These are phyloP conservation scores for Suillus tomentosus DNA, from an alignment of 768 basidiomycete species.

Conservation along the genomic window DNA sequence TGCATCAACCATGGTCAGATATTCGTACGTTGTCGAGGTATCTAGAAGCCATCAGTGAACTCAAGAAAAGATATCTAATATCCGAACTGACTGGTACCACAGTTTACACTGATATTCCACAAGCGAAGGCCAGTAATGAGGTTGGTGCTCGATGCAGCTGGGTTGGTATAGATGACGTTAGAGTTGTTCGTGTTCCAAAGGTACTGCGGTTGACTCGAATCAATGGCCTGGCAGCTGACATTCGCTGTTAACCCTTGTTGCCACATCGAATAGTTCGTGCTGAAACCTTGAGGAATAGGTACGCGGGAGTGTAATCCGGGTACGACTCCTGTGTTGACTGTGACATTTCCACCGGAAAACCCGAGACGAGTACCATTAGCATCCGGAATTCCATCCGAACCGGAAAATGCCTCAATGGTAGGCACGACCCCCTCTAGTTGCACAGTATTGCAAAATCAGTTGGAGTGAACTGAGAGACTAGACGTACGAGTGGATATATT, in stretches of 20 bases:
- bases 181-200: constrained; percentile 3
- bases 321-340: background rate
- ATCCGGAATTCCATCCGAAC: constrained; percentile 3
- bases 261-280: constrained; percentile 6
- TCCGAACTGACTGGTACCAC: constrained; percentile 4
- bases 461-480: background rate
- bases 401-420: constrained; percentile 1
- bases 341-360: constrained; percentile 10
- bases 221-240: constrained; percentile 3
- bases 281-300: constrained; percentile 2
- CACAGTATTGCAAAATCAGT: background rate
- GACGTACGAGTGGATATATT: constrained; percentile 15
- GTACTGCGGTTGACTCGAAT: constrained; percentile 5
- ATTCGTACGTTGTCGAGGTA: background rate
- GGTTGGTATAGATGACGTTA: background rate
- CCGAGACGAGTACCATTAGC: constrained; percentile 5
- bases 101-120: constrained; percentile 11
- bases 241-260: constrained; percentile 13
- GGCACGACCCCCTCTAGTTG: constrained; percentile 9
- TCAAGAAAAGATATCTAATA: background rate
- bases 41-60: background rate
- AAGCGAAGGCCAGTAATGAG: background rate
- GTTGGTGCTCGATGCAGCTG: background rate
- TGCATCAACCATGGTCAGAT: constrained; percentile 12
- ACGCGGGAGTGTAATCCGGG: background rate